Base-by-base conservation (phyloP, 164 flowering plant species). In the Aristolochia californica region DNA sequence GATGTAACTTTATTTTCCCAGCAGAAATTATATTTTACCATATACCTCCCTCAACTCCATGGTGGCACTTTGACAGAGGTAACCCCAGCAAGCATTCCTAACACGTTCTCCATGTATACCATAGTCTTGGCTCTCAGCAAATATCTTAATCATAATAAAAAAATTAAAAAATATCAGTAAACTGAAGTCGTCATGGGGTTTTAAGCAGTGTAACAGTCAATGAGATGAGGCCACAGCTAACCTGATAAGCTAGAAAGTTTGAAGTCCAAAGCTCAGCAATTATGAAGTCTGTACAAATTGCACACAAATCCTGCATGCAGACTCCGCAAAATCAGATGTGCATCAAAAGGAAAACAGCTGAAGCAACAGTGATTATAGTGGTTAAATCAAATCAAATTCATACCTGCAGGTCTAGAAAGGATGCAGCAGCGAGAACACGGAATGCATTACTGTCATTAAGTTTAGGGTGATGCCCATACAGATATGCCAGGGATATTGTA, bases 11-110 rank as follows among this genome's bases (percentile, higher is more conserved):
- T 3, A 34, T 34, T 34, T 7, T 7, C 40, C 40, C 4, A 34
- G 34, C 7, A 34, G 10, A 34, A 34, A 34, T 34, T 5, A 34
- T 34, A 34, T 4, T 34, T 34, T 34, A 0, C 40, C 40, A 7
- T 30, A 28, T 74, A 89, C 99, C 99, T 87, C 95, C 76, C 84
- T 94, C 80, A 90, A 73, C 60, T 94, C 99, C 82, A 73, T 68
- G 56, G 82, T 69, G 56, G 95, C 97, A 77, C 97, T 79, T 78
- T 94, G 99, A 75, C 97, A 94, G 61, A 90, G 88, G 66, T 83
- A 94, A 23, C 99, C 99, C 99, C 97, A 90, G 62, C 97, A 94
- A 72, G 97, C 97, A 80, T 67, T 88, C 77, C 95, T 84, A n/a
- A 94, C 97, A 58, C 93, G 90, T 60, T 90, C 96, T 34, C 97